A percentile compares a stretch with the other conserved stretches of the same genome.
Conservation (phyloP, 2,329 filamentous ascomycete genomes). For the Talaromyces albobiverticillius region DNA sequence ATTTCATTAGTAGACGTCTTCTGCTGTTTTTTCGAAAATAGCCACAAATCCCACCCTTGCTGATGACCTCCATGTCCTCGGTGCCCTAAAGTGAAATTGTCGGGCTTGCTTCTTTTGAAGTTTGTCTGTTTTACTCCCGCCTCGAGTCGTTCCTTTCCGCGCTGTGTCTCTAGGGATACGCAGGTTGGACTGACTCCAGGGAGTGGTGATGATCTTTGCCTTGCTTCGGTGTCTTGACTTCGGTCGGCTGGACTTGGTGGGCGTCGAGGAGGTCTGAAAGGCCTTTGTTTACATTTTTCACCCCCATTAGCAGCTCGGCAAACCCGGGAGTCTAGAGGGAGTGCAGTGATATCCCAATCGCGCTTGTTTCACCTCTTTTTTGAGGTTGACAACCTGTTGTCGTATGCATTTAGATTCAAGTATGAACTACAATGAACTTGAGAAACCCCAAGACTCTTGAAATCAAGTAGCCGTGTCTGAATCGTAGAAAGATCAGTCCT, state of each 20-base stretch:
- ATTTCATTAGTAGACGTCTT: constrained; percentile 97
- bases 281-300: constrained; percentile 53
- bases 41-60: constrained; percentile 90
- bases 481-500: too few relatives aligned
- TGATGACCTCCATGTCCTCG: constrained; percentile 86
- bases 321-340: too few relatives aligned
- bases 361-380: too few relatives aligned
- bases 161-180: constrained; percentile 10
- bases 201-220: constrained; percentile 95
- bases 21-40: constrained; percentile 85
- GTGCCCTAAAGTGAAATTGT: constrained; percentile 81
- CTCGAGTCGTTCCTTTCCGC: constrained; percentile 25
- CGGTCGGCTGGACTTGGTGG: constrained; percentile 75
- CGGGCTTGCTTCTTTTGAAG: constrained; percentile 27
- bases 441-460: too few relatives aligned
- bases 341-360: too few relatives aligned
- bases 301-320: too few relatives aligned
- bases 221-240: constrained; percentile 68
- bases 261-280: constrained; percentile 91
- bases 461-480: too few relatives aligned
- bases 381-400: too few relatives aligned
- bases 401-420: too few relatives aligned
- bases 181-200: constrained; percentile 56
- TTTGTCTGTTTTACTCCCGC: constrained; percentile 40
- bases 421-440: too few relatives aligned